Conservation (phyloP, 495 filamentous ascomycete genomes). For the Chaetomium fimeti region DNA sequence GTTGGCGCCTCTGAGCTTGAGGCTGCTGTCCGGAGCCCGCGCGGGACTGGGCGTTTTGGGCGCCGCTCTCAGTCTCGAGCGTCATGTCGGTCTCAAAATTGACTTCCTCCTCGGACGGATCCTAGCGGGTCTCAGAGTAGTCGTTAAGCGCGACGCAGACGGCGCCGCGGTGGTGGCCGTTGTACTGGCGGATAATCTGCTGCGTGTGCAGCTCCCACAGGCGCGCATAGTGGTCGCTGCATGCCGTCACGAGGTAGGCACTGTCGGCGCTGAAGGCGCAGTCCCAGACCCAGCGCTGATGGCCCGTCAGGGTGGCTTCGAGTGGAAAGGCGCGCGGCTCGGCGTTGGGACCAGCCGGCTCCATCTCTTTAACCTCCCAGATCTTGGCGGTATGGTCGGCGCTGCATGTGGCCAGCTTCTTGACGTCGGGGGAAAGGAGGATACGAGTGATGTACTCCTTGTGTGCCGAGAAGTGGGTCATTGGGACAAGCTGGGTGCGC, state of each 20-base stretch:
- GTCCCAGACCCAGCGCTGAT: conserved; percentile 99
- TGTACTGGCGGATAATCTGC: conserved; percentile 93
- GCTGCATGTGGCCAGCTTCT: conserved; percentile 94
- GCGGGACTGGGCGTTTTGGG: neutral
- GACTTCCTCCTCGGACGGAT: conserved; percentile 17
- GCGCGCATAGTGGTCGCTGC: conserved; percentile 94
- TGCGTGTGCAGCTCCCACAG: conserved; percentile 87
- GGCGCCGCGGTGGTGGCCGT: conserved; percentile 91
- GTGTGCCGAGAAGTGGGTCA: conserved; percentile 91
- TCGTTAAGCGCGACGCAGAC: conserved; percentile 98
- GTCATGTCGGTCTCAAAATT: neutral
- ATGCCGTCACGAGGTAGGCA: conserved; percentile 96
- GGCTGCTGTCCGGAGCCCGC: neutral
- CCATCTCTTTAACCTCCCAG: conserved; percentile 76
- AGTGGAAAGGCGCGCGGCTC: conserved; percentile 60
- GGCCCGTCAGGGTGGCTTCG: conserved; percentile 85
- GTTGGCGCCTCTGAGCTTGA: neutral
- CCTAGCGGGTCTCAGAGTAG: conserved; percentile 73
- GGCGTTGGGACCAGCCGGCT: conserved; percentile 47
- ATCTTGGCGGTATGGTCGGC: conserved; percentile 98
- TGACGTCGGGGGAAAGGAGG: conserved; percentile 93
- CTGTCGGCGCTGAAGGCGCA: conserved; percentile 97
- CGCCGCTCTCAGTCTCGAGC: neutral
- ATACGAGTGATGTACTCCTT: conserved; percentile 92
- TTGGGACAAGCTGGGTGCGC: conserved; percentile 80